Conservation (phyloP, 306 rosid genomes). For the Vigna nakashimae region DNA sequence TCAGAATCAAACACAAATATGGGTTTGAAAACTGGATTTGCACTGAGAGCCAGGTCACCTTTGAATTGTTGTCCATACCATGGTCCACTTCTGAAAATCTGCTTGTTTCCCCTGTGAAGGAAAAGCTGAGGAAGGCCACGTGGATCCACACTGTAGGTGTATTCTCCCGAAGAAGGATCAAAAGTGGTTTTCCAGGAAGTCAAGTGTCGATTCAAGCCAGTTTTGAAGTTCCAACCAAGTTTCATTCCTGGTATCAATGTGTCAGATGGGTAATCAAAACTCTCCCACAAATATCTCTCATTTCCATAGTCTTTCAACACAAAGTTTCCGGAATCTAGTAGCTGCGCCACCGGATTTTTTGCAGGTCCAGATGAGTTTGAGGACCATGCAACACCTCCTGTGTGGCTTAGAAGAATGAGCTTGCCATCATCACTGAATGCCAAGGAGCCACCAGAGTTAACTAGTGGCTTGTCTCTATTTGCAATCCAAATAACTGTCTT, state of each 20-base stretch:
- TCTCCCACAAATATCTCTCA: slow-evolving; percentile 55
- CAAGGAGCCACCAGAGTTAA: slow-evolving; percentile 37
- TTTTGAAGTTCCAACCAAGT: slow-evolving; percentile 60
- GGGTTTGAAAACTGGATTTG: slow-evolving; percentile 52
- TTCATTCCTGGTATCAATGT: slow-evolving; percentile 60
- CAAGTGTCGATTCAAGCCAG: slow-evolving; percentile 51
- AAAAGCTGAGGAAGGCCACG: slow-evolving; percentile 57
- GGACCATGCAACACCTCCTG: slow-evolving; percentile 46
- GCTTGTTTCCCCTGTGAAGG: slow-evolving; percentile 43
- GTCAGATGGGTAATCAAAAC: slow-evolving; percentile 62
- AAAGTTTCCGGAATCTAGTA: slow-evolving; percentile 58
- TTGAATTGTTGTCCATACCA: slow-evolving; percentile 55
- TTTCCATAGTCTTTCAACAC: slow-evolving; percentile 43
- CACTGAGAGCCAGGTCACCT: slow-evolving; percentile 34
- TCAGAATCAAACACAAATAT: slow-evolving; percentile 45
- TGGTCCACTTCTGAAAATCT: slow-evolving; percentile 57
- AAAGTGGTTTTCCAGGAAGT: slow-evolving; percentile 49
- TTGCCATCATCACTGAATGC: slow-evolving; percentile 48
- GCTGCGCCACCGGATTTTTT: slow-evolving; percentile 40
- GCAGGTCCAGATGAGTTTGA: slow-evolving; percentile 43
- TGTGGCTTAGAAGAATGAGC: slow-evolving; percentile 47
- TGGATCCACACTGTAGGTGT: slow-evolving; percentile 49
- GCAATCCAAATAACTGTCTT: slow-evolving; percentile 58
- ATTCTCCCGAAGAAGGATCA: slow-evolving; percentile 56
- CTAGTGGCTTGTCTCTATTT: slow-evolving; percentile 53